These are phyloP conservation scores for Trichoderma orchidacearum DNA, from an alignment of 495 filamentous ascomycete genomes.

Conservation along the genomic window DNA sequence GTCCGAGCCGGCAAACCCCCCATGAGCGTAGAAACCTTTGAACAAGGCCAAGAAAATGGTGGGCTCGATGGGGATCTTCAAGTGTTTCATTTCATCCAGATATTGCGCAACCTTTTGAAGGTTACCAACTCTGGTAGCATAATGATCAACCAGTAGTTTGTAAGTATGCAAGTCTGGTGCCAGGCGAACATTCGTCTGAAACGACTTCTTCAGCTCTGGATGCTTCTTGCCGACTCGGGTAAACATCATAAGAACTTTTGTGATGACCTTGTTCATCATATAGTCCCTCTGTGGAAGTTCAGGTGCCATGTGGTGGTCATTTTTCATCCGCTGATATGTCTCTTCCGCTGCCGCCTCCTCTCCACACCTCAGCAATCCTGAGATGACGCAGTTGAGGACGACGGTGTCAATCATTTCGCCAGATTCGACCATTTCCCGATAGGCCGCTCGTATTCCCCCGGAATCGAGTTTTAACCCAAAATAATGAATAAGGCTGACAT, in stretches of 20 bases:
- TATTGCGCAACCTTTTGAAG: conserved; percentile 39
- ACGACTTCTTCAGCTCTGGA: conserved; percentile 22
- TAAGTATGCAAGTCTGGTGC: conserved; percentile 53
- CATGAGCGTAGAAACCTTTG: conserved; percentile 61
- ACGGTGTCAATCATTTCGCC: conserved; percentile 83
- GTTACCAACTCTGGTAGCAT: conserved; percentile 38
- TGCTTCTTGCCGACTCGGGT: conserved; percentile 25
- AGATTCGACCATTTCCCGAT: conserved; percentile 58
- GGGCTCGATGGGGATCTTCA: conserved; percentile 42
- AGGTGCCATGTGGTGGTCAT: conserved; percentile 21
- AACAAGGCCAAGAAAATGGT: conserved; percentile 55
- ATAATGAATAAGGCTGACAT: conserved; percentile 70
- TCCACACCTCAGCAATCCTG: conserved; percentile 57
- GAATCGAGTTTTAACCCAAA: conserved; percentile 58
- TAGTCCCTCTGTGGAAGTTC: conserved; percentile 25
- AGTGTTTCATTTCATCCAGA: conserved; percentile 51
- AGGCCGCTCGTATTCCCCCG: conserved; percentile 54
- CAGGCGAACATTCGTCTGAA: conserved; percentile 41
- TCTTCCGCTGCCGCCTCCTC: conserved; percentile 60
- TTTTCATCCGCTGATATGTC: conserved; percentile 73
- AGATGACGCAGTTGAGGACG: conserved; percentile 73
- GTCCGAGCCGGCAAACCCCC: conserved; percentile 40
- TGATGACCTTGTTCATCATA: conserved; percentile 35
- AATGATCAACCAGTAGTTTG: conserved; percentile 45
- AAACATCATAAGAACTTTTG: conserved; percentile 40